These are phyloP conservation scores for Teratosphaeria epicoccoides DNA, from an alignment of 2,329 filamentous ascomycete species.

Conservation along the genomic window DNA sequence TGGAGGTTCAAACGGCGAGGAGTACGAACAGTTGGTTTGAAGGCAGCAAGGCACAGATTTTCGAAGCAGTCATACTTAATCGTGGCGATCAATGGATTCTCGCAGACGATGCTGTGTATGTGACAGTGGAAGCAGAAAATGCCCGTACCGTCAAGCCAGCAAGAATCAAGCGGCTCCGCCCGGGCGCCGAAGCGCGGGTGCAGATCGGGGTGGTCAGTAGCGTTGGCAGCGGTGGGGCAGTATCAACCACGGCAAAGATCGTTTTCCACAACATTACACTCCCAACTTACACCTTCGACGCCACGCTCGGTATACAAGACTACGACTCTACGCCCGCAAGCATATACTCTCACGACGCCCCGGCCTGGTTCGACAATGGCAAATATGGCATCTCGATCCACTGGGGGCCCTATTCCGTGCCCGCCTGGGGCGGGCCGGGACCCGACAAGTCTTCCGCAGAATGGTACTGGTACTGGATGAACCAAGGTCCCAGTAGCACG, in stretches of 20 bases:
- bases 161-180: slow-evolving; percentile 30
- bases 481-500: slow-evolving; percentile 28
- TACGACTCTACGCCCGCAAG: slow-evolving; percentile 30
- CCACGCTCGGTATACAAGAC: slow-evolving; percentile 25
- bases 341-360: slow-evolving; percentile 35
- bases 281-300: slow-evolving; percentile 28
- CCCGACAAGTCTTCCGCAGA: slow-evolving; percentile 26
- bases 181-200: slow-evolving; percentile 30
- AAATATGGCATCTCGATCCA: slow-evolving; percentile 54
- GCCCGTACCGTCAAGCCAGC: slow-evolving; percentile 27
- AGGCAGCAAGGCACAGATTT: slow-evolving; percentile 30
- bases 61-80: slow-evolving; percentile 30
- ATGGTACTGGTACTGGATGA: slow-evolving; percentile 41
- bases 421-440: slow-evolving; percentile 42
- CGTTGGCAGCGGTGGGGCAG: slow-evolving; percentile 11
- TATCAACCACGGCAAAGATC: slow-evolving; percentile 25
- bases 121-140: slow-evolving; percentile 25
- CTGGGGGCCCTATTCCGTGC: slow-evolving; percentile 46
- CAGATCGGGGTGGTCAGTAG: slow-evolving; percentile 29
- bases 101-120: slow-evolving; percentile 25
- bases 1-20: slow-evolving; percentile 30
- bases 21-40: slow-evolving; percentile 29
- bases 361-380: slow-evolving; percentile 44
- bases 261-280: slow-evolving; percentile 15
- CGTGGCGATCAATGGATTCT: slow-evolving; percentile 25